These are phyloP conservation scores for Oemleria cerasiformis DNA, from an alignment of 306 rosid genomes.

Conservation along the genomic window DNA sequence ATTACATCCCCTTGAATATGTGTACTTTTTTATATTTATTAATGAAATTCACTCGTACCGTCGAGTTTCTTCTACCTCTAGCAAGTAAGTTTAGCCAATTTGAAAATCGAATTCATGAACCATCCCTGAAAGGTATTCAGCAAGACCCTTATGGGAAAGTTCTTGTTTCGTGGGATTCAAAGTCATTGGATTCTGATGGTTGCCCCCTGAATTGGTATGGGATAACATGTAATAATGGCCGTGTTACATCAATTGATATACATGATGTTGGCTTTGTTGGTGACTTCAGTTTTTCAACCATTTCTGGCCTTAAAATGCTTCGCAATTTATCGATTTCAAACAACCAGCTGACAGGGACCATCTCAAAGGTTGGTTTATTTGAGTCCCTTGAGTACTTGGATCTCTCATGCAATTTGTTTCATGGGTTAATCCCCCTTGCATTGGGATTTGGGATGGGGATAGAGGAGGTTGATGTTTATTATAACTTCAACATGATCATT, in stretches of 20 bases:
- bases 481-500: no score
- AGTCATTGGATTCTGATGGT: constrained; percentile 59
- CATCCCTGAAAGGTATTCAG: constrained; percentile 55
- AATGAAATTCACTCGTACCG: no score
- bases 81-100: no score
- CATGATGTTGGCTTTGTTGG: constrained; percentile 64
- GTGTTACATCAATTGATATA: constrained; percentile 49
- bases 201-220: constrained; percentile 78
- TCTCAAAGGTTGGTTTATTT: constrained; percentile 34
- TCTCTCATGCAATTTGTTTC: constrained; percentile 60
- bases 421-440: constrained; percentile 41
- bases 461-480: no score
- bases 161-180: constrained; percentile 64
- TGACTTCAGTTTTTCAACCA: constrained; percentile 51
- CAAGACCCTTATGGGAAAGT: constrained; percentile 55
- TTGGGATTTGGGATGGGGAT: no score
- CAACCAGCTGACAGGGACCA: constrained; percentile 60
- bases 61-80: no score
- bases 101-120: no score
- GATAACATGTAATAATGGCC: constrained; percentile 49
- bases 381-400: constrained; percentile 55
- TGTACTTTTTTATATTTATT: no score
- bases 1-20: no score
- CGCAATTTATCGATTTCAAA: constrained; percentile 56
- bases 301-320: constrained; percentile 57